phyloP scores from a whole-genome alignment of 1,284 basidiomycete species.

The Cryptococcus depauperatus region DNA sequence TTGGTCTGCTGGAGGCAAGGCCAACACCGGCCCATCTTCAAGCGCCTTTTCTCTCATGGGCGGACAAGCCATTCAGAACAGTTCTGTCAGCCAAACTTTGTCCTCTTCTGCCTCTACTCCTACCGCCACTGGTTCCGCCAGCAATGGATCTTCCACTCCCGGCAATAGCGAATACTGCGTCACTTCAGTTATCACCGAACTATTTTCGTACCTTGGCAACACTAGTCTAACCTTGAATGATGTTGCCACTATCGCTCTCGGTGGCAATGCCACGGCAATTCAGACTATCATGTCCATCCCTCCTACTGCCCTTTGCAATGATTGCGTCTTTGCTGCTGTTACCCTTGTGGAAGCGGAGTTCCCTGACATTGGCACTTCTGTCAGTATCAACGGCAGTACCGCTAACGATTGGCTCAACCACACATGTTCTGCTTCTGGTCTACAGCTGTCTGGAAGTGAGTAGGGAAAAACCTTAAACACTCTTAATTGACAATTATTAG shows the following conservation, averaged over 20 bases:
- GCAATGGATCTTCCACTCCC: slow-evolving; percentile 16
- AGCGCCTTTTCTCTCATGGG: neutral
- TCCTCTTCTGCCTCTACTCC: neutral
- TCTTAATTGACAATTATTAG: too few relatives aligned
- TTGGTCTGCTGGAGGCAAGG: neutral
- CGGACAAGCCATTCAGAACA: neutral
- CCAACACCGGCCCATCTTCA: neutral
- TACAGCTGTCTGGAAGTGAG: slow-evolving; percentile 12
- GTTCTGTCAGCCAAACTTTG: neutral
- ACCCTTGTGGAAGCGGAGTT: slow-evolving; percentile 32
- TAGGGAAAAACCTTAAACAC: too few relatives aligned
- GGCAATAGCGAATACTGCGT: slow-evolving; percentile 35
- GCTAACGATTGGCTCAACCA: slow-evolving; percentile 23
- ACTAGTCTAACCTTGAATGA: slow-evolving; percentile 29
- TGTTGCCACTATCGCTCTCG: slow-evolving; percentile 24
- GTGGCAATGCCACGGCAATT: slow-evolving; percentile 28
- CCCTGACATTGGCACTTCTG: slow-evolving; percentile 29
- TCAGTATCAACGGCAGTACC: slow-evolving; percentile 18
- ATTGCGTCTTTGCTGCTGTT: slow-evolving; percentile 39
- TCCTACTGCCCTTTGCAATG: slow-evolving; percentile 30
- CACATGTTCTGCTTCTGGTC: slow-evolving; percentile 20
- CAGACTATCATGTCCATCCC: slow-evolving; percentile 19
- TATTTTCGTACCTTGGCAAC: slow-evolving; percentile 31
- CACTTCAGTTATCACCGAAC: slow-evolving; percentile 28
- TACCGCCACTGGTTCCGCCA: neutral